Percentiles rank a stretch among this genome's conserved stretches.
Conservation (phyloP, 306 rosid species). For the Lathyrus aphaca region DNA sequence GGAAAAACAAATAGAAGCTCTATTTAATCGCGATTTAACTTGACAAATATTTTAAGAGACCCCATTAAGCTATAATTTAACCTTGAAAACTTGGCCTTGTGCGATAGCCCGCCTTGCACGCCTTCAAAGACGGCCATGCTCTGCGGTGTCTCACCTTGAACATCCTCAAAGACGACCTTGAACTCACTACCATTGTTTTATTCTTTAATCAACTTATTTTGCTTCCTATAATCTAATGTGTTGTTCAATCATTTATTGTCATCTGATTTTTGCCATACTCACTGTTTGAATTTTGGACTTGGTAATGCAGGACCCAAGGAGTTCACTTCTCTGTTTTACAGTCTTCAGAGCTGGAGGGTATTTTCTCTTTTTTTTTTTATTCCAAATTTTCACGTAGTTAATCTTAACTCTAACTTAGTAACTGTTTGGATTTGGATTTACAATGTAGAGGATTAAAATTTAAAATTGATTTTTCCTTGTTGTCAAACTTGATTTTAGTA, state of each 20-base stretch:
- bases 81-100: no score
- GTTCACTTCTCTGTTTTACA: constrained; percentile 78
- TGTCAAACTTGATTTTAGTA: background rate
- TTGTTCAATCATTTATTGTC: background rate
- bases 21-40: no score
- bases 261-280: background rate
- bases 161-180: no score
- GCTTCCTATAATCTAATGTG: background rate
- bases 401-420: constrained; percentile 4
- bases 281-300: constrained; percentile 19
- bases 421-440: background rate
- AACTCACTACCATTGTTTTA: background rate
- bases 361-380: background rate
- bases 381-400: background rate
- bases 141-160: no score
- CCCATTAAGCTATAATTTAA: no score
- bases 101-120: no score
- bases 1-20: no score
- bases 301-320: constrained; percentile 86
- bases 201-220: background rate
- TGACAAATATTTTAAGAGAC: no score
- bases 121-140: no score
- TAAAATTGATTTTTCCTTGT: background rate
- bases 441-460: background rate
- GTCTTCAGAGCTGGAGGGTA: constrained; percentile 98